Evolutionary conservation across 345 rosid genomes (phyloP).

Genomic region (Atalantia buxifolia): DNA sequence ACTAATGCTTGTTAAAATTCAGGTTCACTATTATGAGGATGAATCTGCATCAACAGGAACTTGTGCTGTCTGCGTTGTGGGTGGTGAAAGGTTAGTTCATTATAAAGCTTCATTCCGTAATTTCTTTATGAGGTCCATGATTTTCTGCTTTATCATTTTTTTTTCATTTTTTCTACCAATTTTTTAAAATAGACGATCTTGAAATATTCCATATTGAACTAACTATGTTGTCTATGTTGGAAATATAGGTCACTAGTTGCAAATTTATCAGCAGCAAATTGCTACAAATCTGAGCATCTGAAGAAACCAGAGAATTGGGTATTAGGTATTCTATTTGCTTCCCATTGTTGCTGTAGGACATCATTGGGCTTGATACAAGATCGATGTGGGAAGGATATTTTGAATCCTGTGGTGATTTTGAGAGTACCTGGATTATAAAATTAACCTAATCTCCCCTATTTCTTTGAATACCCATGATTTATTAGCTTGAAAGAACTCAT

Average conservation of each 20-base stretch:
- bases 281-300: slow-evolving; percentile 89
- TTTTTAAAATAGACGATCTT: neutral
- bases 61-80: slow-evolving; percentile 90
- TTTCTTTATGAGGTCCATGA: neutral
- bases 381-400: neutral
- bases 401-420: neutral
- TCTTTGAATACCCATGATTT: neutral
- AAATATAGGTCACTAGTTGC: slow-evolving; percentile 79
- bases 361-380: neutral
- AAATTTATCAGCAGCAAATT: slow-evolving; percentile 93
- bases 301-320: slow-evolving; percentile 96
- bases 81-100: slow-evolving; percentile 89
- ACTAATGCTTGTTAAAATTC: neutral
- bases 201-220: neutral
- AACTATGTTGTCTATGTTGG: neutral
- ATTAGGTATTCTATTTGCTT: slow-evolving; percentile 48
- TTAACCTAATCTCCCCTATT: neutral
- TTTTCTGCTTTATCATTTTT: neutral
- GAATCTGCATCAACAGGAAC: slow-evolving; percentile 86
- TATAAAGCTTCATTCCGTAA: neutral
- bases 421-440: neutral
- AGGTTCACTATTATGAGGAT: slow-evolving; percentile 88
- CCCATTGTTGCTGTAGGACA: neutral
- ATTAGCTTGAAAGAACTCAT: neutral
- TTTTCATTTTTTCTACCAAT: neutral